Conservation (phyloP, 192 early-diverging fungal species). For the Kickxella alabastrina region DNA sequence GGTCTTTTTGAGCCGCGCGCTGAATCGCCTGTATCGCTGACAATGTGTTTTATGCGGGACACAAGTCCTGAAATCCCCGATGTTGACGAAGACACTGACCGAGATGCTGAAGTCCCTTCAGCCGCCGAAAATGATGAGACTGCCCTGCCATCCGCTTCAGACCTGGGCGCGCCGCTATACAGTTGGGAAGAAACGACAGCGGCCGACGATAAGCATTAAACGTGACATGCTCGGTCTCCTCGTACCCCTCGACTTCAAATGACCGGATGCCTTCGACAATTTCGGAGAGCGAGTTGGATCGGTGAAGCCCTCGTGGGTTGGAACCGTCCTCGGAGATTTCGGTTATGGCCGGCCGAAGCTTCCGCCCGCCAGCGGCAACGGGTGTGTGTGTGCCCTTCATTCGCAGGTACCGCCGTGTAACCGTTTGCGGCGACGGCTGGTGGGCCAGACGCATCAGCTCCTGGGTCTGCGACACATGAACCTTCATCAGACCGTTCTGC, state of each 20-base stretch:
- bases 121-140: background rate
- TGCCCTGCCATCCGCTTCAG: too few relatives aligned
- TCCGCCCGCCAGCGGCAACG: slow-evolving; percentile 5
- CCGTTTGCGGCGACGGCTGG: slow-evolving; percentile 40
- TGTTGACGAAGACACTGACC: background rate
- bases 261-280: slow-evolving; percentile 42
- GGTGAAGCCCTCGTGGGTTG: slow-evolving; percentile 4
- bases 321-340: background rate
- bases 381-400: slow-evolving; percentile 43
- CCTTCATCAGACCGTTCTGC: slow-evolving; percentile 39
- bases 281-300: slow-evolving; percentile 46
- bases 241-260: slow-evolving; percentile 50
- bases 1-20: background rate
- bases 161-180: too few relatives aligned
- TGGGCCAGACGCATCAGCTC: slow-evolving; percentile 39
- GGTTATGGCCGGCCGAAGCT: background rate
- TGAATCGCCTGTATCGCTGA: slow-evolving; percentile 4
- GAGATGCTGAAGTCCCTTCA: background rate
- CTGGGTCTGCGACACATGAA: slow-evolving; percentile 43
- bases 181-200: too few relatives aligned
- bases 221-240: slow-evolving; percentile 37
- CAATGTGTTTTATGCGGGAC: slow-evolving; percentile 37
- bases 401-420: slow-evolving; percentile 43
- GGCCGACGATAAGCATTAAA: slow-evolving; percentile 3
- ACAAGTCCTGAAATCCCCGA: slow-evolving; percentile 33